Base-by-base conservation (phyloP, 371 early-diverging fungal genomes). In the Apophysomyces sp. region DNA sequence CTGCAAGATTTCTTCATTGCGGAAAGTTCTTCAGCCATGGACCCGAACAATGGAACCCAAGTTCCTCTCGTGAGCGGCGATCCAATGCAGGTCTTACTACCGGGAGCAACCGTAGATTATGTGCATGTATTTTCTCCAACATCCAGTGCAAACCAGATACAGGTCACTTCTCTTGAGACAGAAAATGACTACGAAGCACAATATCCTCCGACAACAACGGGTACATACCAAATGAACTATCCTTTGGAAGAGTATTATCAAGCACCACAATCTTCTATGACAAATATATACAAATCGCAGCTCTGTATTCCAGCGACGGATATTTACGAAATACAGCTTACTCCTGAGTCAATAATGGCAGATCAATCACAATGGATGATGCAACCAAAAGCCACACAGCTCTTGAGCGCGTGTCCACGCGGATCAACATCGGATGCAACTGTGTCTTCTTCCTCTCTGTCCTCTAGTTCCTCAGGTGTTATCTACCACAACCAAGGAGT, bases 391-490 rank as follows among this genome's bases (percentile, higher is more conserved):
- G 21, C 24, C 3, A 18, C 49, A 21, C 49, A 44, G 16, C 49
- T 44, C 9, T 44, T 44, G 9, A 44, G 21, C 11, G 49, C 49
- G 6, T 44, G 49, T 44, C 49, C 21, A 44, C 24, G 21, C 9
- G 49, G 49, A 24, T 6, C 21, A 21, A 44, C 49, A 21, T 21
- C 49, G 2, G 49, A 44, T 44, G n/a, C 49, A 9, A 44, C 49
- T 11, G 21, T 44, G 49, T 44, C 49, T 21, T 44, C 67, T 1
- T 63, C 67, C 3, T 58, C 63, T 3, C 58, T 64, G 7, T 67
- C 67, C 24, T 67, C 58, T 0, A 63, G 57, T 24, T 36, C 37
- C 2, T 37, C 58, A 16, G 37, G 44, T 28, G 58, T 44, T 1
- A 63, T 39, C 9, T 39, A 24, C 63, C 27, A 37, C 36, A 28